Conservation (phyloP, 2,329 filamentous ascomycete genomes). For the Xylariaceae sp. region DNA sequence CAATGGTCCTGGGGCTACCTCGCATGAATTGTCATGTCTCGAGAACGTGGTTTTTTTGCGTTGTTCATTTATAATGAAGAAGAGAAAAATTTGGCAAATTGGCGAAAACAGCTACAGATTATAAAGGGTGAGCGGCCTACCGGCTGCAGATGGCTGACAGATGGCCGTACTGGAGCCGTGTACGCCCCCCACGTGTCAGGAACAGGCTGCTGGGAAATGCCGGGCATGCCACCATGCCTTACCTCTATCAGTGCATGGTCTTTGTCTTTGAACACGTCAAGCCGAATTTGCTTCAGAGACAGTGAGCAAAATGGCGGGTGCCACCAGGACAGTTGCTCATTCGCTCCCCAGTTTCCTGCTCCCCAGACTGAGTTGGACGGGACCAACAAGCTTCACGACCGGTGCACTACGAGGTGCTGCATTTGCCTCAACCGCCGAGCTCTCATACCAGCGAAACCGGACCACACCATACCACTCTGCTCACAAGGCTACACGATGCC, state of each 20-base stretch:
- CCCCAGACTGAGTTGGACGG: conserved; percentile 54
- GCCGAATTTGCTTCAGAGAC: not conserved
- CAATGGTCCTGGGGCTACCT: conserved; percentile 53
- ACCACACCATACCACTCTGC: conserved; percentile 27
- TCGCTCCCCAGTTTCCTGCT: conserved; percentile 53
- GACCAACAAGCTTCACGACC: conserved; percentile 29
- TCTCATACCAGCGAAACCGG: conserved; percentile 16
- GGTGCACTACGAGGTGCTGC: conserved; percentile 27
- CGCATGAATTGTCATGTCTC: conserved; percentile 44
- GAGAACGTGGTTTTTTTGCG: conserved; percentile 48
- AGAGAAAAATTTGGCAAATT: conserved; percentile 26
- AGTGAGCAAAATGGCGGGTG: conserved; percentile 26
- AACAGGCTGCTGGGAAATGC: not conserved
- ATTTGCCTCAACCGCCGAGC: conserved; percentile 23
- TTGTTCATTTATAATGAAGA: conserved; percentile 43
- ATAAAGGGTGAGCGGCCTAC: not conserved
- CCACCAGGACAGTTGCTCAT: conserved; percentile 32
- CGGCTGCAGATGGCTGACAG: too few relatives aligned
- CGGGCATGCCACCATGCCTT: not conserved
- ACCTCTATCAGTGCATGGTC: too few relatives aligned
- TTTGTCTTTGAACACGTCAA: conserved; percentile 1
- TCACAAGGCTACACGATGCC: conserved; percentile 13
- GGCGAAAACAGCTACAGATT: not conserved
- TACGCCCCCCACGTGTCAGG: not conserved
- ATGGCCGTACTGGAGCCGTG: too few relatives aligned